Conservation (phyloP, 768 basidiomycete genomes). For the Mycena chlorophos region DNA sequence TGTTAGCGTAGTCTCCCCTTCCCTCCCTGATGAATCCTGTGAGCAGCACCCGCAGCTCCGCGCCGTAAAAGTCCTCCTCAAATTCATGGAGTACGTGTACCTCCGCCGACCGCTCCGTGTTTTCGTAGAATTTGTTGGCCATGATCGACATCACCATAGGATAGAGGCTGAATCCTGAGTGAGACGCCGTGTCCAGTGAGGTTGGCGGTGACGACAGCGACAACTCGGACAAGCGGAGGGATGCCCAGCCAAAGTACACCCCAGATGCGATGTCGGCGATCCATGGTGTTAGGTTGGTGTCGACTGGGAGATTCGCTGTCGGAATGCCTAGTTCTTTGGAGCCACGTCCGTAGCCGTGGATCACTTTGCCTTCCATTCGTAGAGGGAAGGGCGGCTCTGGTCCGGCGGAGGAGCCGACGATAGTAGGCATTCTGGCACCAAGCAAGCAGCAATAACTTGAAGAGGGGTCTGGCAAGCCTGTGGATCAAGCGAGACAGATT, state of each 20-base stretch:
- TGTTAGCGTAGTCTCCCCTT: slow-evolving; percentile 19
- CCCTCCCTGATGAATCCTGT: slow-evolving; percentile 26
- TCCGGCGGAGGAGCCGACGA: no score
- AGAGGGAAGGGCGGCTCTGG: no score
- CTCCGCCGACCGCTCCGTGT: slow-evolving; percentile 30
- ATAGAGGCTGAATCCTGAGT: slow-evolving; percentile 25
- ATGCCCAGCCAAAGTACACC: slow-evolving; percentile 33
- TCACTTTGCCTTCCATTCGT: slow-evolving; percentile 27
- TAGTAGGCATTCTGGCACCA: no score
- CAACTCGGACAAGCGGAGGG: slow-evolving; percentile 24
- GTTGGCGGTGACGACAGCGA: slow-evolving; percentile 13
- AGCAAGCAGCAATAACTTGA: no score
- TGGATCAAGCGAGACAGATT: no score
- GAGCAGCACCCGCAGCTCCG: slow-evolving; percentile 29
- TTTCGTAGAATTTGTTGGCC: slow-evolving; percentile 28
- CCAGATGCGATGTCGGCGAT: slow-evolving; percentile 27
- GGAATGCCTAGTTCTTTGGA: slow-evolving; percentile 24
- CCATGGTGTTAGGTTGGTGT: slow-evolving; percentile 28
- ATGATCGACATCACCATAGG: slow-evolving; percentile 36
- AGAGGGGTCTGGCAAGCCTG: no score
- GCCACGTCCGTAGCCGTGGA: slow-evolving; percentile 25
- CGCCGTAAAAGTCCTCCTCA: slow-evolving; percentile 31
- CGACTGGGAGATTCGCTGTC: slow-evolving; percentile 30
- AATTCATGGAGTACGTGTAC: slow-evolving; percentile 31
- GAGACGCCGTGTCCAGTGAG: not conserved